Evolutionary conservation across 441 rosid species (phyloP).

Genomic region (Cnidoscolus chayamansa): DNA sequence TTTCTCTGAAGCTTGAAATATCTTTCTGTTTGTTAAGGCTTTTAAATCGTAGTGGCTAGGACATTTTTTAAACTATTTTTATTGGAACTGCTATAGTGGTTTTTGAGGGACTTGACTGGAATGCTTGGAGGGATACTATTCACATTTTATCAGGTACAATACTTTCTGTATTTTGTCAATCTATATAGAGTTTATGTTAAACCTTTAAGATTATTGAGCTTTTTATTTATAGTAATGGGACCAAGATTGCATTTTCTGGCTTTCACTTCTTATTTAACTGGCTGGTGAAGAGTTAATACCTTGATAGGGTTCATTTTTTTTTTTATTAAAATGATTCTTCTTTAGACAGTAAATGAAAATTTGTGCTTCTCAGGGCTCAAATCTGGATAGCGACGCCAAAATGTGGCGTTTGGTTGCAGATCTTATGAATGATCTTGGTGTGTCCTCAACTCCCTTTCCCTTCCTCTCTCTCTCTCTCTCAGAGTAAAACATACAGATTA

Average conservation of each 20-base stretch:
- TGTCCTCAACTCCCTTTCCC: constrained; percentile 16
- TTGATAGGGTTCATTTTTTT: background rate
- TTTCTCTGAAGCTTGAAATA: background rate
- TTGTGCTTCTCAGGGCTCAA: constrained; percentile 66
- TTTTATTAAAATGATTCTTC: background rate
- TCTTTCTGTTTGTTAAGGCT: background rate
- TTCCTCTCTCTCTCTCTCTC: background rate
- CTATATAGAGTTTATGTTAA: background rate
- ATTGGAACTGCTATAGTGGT: constrained; percentile 62
- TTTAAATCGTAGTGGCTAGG: background rate
- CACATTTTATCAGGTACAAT: constrained; percentile 78
- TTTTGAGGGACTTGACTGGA: constrained; percentile 90
- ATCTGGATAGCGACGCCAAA: constrained; percentile 89
- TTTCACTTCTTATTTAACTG: background rate
- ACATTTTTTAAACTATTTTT: background rate
- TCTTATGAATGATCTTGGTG: constrained; percentile 93
- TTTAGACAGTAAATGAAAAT: constrained; percentile 12
- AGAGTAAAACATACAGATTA: background rate
- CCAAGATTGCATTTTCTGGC: background rate
- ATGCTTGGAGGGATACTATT: constrained; percentile 94
- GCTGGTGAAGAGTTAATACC: background rate
- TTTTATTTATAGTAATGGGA: background rate
- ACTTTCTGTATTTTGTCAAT: background rate
- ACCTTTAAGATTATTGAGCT: background rate
- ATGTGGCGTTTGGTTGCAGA: constrained; percentile 98